phyloP scores from a whole-genome alignment of 257 asterid genomes.

The Solanum etuberosum region DNA sequence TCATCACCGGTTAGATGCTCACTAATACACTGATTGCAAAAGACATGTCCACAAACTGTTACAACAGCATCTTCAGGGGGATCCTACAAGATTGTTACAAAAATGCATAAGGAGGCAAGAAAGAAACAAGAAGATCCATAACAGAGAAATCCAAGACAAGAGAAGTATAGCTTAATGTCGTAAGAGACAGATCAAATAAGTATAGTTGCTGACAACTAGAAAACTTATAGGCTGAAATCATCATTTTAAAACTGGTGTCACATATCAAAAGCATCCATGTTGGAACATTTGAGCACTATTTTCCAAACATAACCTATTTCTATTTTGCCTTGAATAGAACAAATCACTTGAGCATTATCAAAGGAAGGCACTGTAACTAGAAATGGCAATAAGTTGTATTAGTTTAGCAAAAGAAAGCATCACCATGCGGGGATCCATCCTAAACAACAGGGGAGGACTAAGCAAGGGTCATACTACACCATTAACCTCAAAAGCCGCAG shows the following conservation, averaged over 20 bases:
- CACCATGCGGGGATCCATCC: neutral
- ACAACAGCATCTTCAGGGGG: slow-evolving; percentile 97
- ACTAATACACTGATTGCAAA: slow-evolving; percentile 87
- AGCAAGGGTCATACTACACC: neutral
- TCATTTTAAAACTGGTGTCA: neutral
- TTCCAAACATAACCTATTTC: neutral
- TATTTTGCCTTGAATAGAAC: neutral
- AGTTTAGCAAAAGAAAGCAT: neutral
- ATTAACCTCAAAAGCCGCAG: neutral
- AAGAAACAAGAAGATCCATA: neutral
- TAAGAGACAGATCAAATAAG: neutral
- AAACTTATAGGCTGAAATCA: neutral
- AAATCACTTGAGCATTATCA: neutral
- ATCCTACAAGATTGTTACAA: slow-evolving; percentile 40
- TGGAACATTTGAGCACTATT: neutral
- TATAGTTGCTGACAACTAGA: neutral
- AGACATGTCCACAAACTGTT: slow-evolving; percentile 84
- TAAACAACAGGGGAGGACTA: neutral
- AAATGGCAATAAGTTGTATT: neutral
- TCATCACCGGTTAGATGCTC: slow-evolving; percentile 82
- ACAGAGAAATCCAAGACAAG: neutral
- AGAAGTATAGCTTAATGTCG: neutral
- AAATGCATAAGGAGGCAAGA: neutral
- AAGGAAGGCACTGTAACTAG: neutral
- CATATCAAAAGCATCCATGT: neutral